Evolutionary conservation across 1,284 basidiomycete genomes (phyloP), one percentile per base, ranked within the genome.

Genomic region (Leccinum pachyderme): DNA sequence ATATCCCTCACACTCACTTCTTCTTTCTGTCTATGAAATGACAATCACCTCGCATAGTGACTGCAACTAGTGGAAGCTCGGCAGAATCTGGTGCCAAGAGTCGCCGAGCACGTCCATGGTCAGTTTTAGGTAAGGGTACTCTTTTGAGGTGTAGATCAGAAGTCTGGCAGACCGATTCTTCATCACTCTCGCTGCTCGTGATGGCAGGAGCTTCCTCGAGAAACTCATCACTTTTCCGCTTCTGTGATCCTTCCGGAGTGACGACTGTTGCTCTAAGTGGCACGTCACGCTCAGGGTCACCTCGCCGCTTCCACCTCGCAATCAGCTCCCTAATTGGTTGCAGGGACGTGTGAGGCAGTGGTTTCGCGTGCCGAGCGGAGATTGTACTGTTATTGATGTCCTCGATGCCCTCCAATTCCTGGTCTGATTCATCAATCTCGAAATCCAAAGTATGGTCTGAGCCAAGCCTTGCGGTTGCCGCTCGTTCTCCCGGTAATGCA

Each of bases 1-100:
- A 50, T 47, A 51, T 51, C 47, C 48, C 51, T 31, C 32, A 28
- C 50, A 63, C 68, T 59, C 60, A 70, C 69, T 69, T 68, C 52
- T 65, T 58, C 51, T 59, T 64, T 55, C 72, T 69, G 58, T 76
- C 60, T 56, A 81, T 76, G 61, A 80, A 81, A 54, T 82, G 77
- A 15, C 74, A 66, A 57, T 82, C 79, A 25, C 75, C 76, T 44
- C 78, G 71, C 79, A 82, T 80, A 28, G 77, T 76, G 45, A 83
- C 69, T 18, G 79, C 75, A 43, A 75, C 70, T 31, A 79, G 60
- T 11, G 78, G 77, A 41, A 75, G 59, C 39, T 62, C 61, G 24
- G 57, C 53, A 47, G 69, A 63, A 29, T 58, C 47, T 37, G 78
- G 75, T 27, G 75, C 62, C 15, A 82, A 61, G 52, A 83, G 60